phyloP scores from a whole-genome alignment of 345 rosid species.

The Camelina neglecta region DNA sequence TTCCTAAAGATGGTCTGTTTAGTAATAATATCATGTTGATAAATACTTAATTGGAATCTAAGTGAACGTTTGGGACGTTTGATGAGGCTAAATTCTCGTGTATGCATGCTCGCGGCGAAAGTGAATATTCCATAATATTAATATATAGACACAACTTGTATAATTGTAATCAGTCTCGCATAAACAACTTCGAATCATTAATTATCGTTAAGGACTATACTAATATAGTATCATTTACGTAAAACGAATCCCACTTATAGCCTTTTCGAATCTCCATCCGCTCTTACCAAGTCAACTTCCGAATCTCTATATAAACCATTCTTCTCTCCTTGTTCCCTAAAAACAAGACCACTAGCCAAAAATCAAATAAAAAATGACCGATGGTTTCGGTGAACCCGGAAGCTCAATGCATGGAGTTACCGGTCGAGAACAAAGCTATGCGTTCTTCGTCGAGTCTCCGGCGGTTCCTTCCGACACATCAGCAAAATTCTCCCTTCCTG shows the following conservation, averaged over 20 bases:
- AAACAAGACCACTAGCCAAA: conserved; percentile 29
- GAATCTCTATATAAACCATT: conserved; percentile 48
- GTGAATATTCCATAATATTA: conserved; percentile 47
- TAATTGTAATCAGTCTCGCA: conserved; percentile 55
- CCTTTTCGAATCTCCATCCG: conserved; percentile 45
- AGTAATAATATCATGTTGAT: conserved; percentile 19
- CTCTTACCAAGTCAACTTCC: conserved; percentile 58
- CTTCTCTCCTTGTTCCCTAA: conserved; percentile 15
- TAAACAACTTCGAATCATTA: conserved; percentile 31
- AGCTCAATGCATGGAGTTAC: conserved; percentile 88
- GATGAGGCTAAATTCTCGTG: conserved; percentile 44
- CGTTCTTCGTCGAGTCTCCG: conserved; percentile 66
- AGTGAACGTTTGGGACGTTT: conserved; percentile 68
- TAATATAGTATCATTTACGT: conserved; percentile 30
- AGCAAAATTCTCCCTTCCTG: conserved; percentile 69
- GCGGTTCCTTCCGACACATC: conserved; percentile 64
- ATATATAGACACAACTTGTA: conserved; percentile 32
- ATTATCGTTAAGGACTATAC: conserved; percentile 35
- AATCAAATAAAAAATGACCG: conserved; percentile 46
- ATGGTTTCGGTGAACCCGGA: conserved; percentile 65
- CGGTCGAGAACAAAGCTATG: conserved; percentile 67
- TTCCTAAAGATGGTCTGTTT: conserved; percentile 15
- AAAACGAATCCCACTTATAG: conserved; percentile 35
- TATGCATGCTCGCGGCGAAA: conserved; percentile 65
- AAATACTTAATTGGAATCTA: conserved; percentile 30